Base-by-base conservation (phyloP, 441 rosid species). In the Populus trichocarpa region DNA sequence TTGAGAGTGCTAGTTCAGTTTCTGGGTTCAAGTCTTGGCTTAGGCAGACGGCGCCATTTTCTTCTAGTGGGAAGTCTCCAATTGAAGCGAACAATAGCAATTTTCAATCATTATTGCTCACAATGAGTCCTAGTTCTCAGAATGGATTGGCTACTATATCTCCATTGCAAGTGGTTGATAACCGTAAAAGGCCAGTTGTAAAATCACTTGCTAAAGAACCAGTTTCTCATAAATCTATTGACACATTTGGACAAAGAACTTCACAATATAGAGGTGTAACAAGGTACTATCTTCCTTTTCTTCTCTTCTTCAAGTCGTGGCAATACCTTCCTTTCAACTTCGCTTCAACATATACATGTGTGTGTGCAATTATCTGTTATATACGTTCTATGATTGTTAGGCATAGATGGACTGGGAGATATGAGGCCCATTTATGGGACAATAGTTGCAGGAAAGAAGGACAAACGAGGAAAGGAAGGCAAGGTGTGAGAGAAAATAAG, bases 361-460 rank as follows among this genome's bases (percentile, higher is more conserved):
- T 30, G 14, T 8, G 2, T 46, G 22, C 11, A 32, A 14, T 69
- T 65, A 26, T 4, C 10, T 12, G 25, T 40, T 76, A 30, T 76
- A 0, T 35, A 23, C 75, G 36, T 42, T 22, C 30, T 63, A 66
- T 77, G 63, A 64, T 25, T 77, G 30, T 67, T 63, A 95, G 98
- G 82, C 99, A 95, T 82, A 80, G 99, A 85, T 96, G 96, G 97
- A 92, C 98, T 1, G 99, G 99, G 35, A 89, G 98, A 83, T 95
- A 92, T 79, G 99, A 95, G 83, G 99, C 99, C 79, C 99, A 95
- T 89, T 86, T 95, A 23, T 95, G 98, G 99, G 99, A 95, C 80
- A 95, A 95, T 79, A 95, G 95, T 83, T 95, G 99, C 87, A 92
- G 92, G 88, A 92, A 95, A 77, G 99, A 95, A 88, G 98, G 98